phyloP scores from a whole-genome alignment of 106 monocot genomes.

The Dendrobium nobile region DNA sequence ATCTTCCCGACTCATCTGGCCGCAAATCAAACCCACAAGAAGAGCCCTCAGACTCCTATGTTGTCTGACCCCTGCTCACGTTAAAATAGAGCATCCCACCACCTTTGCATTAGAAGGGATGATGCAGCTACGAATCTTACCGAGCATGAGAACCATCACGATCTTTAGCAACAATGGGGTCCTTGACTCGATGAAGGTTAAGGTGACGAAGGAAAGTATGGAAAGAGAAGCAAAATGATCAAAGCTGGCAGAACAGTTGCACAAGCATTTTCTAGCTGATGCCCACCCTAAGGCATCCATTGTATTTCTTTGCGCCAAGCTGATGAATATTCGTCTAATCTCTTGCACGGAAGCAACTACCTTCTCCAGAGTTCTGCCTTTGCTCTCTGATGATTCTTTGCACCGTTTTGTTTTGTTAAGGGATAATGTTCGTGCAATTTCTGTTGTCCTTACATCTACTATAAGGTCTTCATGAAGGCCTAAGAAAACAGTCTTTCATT shows the following conservation, averaged over 20 bases:
- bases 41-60: too few relatives aligned
- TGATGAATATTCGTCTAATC: conserved; percentile 95
- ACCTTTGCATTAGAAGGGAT: background rate
- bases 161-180: conserved; percentile 76
- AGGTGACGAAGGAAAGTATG: conserved; percentile 78
- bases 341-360: conserved; percentile 81
- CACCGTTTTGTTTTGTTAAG: conserved; percentile 69
- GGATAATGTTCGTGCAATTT: conserved; percentile 87
- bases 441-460: conserved; percentile 71
- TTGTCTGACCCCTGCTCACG: too few relatives aligned
- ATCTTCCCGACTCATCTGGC: too few relatives aligned
- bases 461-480: conserved; percentile 54
- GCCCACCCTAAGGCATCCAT: conserved; percentile 87
- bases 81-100: too few relatives aligned
- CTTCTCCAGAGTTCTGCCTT: conserved; percentile 69
- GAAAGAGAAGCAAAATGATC: conserved; percentile 58
- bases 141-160: conserved; percentile 96
- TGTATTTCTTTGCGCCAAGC: conserved; percentile 79
- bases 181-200: conserved; percentile 81
- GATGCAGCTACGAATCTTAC: conserved; percentile 98
- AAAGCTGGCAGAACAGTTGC: conserved; percentile 70
- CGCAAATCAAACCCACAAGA: too few relatives aligned
- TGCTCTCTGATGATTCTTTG: conserved; percentile 64
- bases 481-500: conserved; percentile 78
- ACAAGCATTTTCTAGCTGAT: conserved; percentile 89